A percentile compares a stretch with the other conserved stretches of the same genome.
These are phyloP conservation scores for Coniferiporia sulphurascens DNA, from an alignment of 1,284 basidiomycete species.

Conservation along the genomic window DNA sequence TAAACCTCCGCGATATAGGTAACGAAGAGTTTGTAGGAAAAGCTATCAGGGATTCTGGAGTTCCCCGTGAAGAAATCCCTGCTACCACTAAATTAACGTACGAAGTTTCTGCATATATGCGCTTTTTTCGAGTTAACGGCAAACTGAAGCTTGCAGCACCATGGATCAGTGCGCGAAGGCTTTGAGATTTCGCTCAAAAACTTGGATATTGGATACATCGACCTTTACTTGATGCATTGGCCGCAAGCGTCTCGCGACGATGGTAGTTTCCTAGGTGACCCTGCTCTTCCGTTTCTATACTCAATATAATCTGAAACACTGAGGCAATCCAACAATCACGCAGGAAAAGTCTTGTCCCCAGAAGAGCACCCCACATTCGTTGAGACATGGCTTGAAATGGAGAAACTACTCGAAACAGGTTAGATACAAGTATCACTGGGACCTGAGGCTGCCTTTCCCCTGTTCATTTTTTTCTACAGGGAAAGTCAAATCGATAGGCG, in stretches of 20 bases:
- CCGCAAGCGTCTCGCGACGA: conserved; percentile 30
- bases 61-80: conserved; percentile 44
- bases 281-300: neutral
- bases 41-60: conserved; percentile 42
- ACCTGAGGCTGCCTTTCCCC: neutral
- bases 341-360: conserved; percentile 29
- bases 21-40: conserved; percentile 47
- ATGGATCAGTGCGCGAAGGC: conserved; percentile 45
- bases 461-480: neutral
- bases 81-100: conserved; percentile 44
- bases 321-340: neutral
- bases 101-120: conserved; percentile 1
- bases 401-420: conserved; percentile 45
- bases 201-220: conserved; percentile 60
- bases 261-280: neutral
- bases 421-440: neutral
- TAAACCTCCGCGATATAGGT: conserved; percentile 20
- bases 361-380: conserved; percentile 36
- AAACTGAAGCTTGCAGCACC: conserved; percentile 28
- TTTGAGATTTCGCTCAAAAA: conserved; percentile 52
- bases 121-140: neutral
- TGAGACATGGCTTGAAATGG: conserved; percentile 60
- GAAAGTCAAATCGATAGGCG: conserved; percentile 55
- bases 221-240: conserved; percentile 72
- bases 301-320: conserved; percentile 9